A percentile compares a stretch with the other conserved stretches of the same genome.
phyloP scores from a whole-genome alignment of 2,329 filamentous ascomycete species.

The Kalmusia sp. region DNA sequence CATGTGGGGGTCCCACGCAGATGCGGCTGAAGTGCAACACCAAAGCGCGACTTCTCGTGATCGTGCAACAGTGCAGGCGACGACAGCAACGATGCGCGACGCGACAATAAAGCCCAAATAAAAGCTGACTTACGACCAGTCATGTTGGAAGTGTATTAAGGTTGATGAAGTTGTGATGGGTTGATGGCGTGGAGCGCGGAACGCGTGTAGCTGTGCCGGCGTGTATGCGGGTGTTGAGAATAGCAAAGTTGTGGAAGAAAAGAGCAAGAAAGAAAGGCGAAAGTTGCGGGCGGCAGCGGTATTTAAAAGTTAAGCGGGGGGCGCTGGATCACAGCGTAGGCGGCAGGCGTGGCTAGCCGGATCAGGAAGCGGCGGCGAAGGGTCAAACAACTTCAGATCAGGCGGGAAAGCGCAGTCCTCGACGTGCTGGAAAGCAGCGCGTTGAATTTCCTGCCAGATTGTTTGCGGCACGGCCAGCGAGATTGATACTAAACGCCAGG shows the following conservation, averaged over 20 bases:
- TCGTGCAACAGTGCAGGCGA: conserved; percentile 8
- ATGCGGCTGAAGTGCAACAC: conserved; percentile 40
- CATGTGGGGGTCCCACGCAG: conserved; percentile 22
- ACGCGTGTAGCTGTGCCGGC: conserved; percentile 10
- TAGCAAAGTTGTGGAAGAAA: conserved; percentile 23
- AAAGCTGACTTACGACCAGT: conserved; percentile 52
- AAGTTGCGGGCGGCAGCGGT: conserved; percentile 21
- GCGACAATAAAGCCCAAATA: conserved; percentile 16
- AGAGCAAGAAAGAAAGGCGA: conserved; percentile 17
- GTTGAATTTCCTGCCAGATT: conserved; percentile 13
- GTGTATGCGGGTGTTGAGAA: conserved; percentile 16
- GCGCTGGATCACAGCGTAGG: conserved; percentile 32
- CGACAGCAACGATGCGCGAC: conserved; percentile 27
- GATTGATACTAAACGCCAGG: neutral
- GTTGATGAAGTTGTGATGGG: conserved; percentile 29
- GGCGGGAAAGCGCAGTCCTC: conserved; percentile 26
- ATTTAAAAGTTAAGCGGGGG: conserved; percentile 33
- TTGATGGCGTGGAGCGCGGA: conserved; percentile 21
- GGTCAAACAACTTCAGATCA: conserved; percentile 22
- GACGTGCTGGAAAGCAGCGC: conserved; percentile 26
- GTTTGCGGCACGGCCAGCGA: neutral
- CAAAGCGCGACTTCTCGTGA: conserved; percentile 22
- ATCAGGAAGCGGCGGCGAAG: conserved; percentile 18
- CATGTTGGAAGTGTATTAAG: conserved; percentile 45
- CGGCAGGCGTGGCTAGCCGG: conserved; percentile 26